Conservation (phyloP, 352 stramenopile genomes). For the Phytophthora tubulina region DNA sequence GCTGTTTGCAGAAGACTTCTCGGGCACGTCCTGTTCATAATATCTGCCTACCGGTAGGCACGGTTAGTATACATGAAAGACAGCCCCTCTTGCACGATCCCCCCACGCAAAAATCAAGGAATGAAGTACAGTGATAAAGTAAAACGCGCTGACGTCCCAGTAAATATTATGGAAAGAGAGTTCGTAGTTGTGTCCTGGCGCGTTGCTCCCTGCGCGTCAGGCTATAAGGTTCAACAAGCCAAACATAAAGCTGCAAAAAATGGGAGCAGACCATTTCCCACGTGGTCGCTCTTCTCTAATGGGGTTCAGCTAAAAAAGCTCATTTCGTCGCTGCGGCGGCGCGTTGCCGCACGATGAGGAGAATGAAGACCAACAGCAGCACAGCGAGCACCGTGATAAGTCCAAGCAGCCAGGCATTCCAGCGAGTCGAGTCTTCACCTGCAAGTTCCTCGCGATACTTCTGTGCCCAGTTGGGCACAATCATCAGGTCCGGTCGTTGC, state of each 20-base stretch:
- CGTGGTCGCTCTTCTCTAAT: slow-evolving; percentile 44
- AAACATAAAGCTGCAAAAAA: slow-evolving; percentile 50
- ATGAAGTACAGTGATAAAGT: slow-evolving; percentile 18
- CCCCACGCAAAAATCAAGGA: no score
- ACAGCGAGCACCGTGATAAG: slow-evolving; percentile 77
- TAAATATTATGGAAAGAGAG: slow-evolving; percentile 53
- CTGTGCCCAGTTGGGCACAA: slow-evolving; percentile 89
- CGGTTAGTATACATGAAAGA: no score
- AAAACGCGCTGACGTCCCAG: slow-evolving; percentile 43
- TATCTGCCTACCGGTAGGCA: no score
- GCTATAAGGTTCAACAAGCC: slow-evolving; percentile 37
- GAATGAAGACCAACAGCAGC: slow-evolving; percentile 81
- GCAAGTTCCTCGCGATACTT: slow-evolving; percentile 89
- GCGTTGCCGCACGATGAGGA: slow-evolving; percentile 74
- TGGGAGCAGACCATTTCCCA: slow-evolving; percentile 39
- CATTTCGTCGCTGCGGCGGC: slow-evolving; percentile 32
- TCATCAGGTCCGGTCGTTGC: slow-evolving; percentile 86
- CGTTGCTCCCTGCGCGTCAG: slow-evolving; percentile 15
- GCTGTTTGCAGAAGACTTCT: no score
- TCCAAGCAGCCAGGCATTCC: slow-evolving; percentile 81
- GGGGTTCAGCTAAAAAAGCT: background rate
- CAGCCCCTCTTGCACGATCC: no score
- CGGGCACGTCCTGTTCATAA: no score
- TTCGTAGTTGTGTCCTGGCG: slow-evolving; percentile 39
- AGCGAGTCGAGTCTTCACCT: slow-evolving; percentile 71